Evolutionary conservation across 2,329 filamentous ascomycete genomes (phyloP).

Genomic region (Diaporthe helianthi): DNA sequence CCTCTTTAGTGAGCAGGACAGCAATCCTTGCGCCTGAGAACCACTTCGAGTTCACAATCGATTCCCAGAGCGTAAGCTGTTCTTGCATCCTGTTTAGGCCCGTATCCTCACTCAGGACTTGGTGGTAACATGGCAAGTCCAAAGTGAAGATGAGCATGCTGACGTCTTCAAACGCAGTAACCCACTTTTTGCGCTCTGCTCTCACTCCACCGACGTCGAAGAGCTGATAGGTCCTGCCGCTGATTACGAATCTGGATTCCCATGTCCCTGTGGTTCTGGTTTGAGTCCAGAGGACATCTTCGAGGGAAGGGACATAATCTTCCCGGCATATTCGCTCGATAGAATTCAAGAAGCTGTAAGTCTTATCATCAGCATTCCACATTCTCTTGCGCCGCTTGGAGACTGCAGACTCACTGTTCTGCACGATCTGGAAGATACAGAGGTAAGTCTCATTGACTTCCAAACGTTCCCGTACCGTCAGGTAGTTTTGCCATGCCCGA

Average conservation of each 20-base stretch:
- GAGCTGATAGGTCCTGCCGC: not conserved
- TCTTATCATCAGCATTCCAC: too few species aligned
- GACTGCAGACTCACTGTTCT: not conserved
- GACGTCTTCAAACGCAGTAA: not conserved
- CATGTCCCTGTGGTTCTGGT: not conserved
- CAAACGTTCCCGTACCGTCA: too few species aligned
- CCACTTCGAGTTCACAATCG: not conserved
- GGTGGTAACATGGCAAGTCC: slow-evolving; percentile 18
- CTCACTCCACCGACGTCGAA: not conserved
- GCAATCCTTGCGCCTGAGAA: not conserved
- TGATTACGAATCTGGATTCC: not conserved
- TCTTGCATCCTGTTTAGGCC: not conserved
- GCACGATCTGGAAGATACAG: not conserved
- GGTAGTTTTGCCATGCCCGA: not conserved
- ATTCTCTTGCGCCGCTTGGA: too few species aligned
- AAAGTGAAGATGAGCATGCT: not conserved
- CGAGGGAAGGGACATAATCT: not conserved
- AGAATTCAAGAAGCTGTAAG: not conserved
- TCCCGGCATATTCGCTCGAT: not conserved
- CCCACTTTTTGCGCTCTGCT: not conserved
- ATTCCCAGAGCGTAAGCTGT: not conserved
- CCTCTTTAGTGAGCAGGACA: not conserved
- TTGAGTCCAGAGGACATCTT: slow-evolving; percentile 6
- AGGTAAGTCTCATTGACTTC: not conserved
- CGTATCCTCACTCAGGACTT: not conserved